Evolutionary conservation across 2,329 filamentous ascomycete species (phyloP).

Genomic region (Colletotrichum sojae): DNA sequence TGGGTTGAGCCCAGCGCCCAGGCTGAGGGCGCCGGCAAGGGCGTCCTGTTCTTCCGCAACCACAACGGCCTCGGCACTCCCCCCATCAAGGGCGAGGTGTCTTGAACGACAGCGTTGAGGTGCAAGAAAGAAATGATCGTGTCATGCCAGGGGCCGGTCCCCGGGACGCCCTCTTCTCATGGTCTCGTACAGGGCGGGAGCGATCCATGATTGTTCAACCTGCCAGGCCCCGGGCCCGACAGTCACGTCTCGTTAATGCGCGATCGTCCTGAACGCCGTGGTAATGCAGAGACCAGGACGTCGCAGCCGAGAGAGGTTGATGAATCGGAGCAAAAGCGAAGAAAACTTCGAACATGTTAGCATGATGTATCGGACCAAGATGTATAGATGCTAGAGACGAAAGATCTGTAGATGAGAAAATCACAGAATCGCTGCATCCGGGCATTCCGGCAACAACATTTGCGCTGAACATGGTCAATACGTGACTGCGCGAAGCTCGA

Average conservation of each 20-base stretch:
- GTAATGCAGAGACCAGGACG: constrained; percentile 17
- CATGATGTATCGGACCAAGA: constrained; percentile 23
- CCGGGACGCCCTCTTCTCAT: constrained; percentile 24
- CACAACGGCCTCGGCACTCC: constrained; percentile 83
- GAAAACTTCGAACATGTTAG: constrained; percentile 34
- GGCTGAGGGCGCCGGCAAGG: constrained; percentile 84
- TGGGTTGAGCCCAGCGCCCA: constrained; percentile 95
- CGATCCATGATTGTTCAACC: not conserved
- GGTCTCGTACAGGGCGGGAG: not conserved
- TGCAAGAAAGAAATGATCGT: constrained; percentile 5
- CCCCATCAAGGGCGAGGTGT: constrained; percentile 43
- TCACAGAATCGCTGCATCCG: constrained; percentile 26
- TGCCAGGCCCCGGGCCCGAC: not conserved
- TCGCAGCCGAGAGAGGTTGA: not conserved
- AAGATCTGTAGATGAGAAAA: constrained; percentile 23
- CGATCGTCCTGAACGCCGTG: constrained; percentile 10
- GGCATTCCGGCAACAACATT: constrained; percentile 19
- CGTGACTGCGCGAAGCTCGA: not conserved
- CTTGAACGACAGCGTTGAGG: not conserved
- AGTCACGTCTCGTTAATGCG: constrained; percentile 21
- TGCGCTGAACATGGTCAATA: not conserved
- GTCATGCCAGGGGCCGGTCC: constrained; percentile 22
- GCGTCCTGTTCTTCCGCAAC: constrained; percentile 96
- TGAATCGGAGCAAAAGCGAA: constrained; percentile 14
- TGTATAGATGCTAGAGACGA: constrained; percentile 31